Conservation (phyloP, 1,139 yeast genomes). For the Geotrichum fermentans region DNA sequence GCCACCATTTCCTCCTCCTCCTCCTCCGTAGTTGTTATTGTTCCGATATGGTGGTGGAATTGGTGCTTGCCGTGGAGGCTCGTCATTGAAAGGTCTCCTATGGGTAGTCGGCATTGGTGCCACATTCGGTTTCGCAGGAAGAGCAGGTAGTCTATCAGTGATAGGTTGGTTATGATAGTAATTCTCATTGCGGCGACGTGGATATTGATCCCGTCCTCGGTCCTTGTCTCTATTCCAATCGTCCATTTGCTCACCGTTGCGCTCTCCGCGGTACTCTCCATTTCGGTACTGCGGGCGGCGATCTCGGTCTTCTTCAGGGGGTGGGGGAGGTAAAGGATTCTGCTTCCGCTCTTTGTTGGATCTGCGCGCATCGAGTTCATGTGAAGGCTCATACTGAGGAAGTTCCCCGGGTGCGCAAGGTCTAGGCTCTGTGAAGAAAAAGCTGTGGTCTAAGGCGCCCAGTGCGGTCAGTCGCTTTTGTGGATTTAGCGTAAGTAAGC, state of each 20-base stretch:
- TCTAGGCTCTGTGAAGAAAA: constrained; percentile 60
- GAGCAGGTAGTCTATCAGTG: not conserved
- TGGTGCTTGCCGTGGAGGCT: not conserved
- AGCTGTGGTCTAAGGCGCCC: constrained; percentile 67
- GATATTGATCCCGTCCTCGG: constrained; percentile 10
- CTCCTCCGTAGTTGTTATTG: not conserved
- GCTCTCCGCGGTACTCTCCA: not conserved
- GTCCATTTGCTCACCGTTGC: constrained; percentile 13
- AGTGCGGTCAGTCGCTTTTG: constrained; percentile 66
- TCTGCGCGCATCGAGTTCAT: constrained; percentile 74
- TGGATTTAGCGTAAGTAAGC: constrained; percentile 52
- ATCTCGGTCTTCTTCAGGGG: constrained; percentile 5
- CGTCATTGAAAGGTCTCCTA: not conserved
- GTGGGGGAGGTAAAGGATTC: not conserved
- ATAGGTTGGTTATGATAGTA: not conserved
- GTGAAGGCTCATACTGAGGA: constrained; percentile 77
- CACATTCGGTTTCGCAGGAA: too few relatives aligned
- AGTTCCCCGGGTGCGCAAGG: constrained; percentile 55
- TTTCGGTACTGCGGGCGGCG: not conserved
- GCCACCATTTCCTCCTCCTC: too few relatives aligned
- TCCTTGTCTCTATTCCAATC: constrained; percentile 9
- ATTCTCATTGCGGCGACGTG: too few relatives aligned
- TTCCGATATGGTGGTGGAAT: not conserved
- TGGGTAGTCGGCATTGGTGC: not conserved
- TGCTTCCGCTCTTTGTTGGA: constrained; percentile 10